Conservation (phyloP, 176 grass and related monocot genomes). For the Elymus sibiricus region DNA sequence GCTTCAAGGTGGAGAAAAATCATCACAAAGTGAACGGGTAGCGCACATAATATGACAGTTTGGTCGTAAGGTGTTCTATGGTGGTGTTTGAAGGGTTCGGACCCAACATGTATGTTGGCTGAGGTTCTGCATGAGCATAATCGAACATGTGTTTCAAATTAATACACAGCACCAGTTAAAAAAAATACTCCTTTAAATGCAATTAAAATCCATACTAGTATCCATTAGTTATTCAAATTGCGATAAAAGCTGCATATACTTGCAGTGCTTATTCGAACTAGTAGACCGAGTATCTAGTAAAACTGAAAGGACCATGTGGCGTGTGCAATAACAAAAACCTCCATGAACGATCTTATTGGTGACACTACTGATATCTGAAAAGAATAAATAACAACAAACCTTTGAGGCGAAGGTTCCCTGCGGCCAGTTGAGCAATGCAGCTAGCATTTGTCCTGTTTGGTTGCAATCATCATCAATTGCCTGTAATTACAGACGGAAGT, state of each 20-base stretch:
- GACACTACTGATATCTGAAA: background rate
- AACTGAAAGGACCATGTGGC: constrained; percentile 2
- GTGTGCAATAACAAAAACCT: background rate
- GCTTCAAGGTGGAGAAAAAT: no score
- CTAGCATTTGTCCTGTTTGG: constrained; percentile 94
- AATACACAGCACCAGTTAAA: rapidly evolving
- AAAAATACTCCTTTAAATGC: background rate
- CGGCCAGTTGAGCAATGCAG: constrained; percentile 79
- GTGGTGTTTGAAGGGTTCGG: no score
- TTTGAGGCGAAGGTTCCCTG: constrained; percentile 95
- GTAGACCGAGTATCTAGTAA: background rate
- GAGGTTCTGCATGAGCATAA: no score
- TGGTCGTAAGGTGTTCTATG: no score
- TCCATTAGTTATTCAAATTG: background rate
- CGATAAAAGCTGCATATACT: background rate
- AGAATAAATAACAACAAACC: constrained; percentile 31
- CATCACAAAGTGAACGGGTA: no score
- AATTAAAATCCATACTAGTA: background rate
- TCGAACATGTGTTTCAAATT: no score
- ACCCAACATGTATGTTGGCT: no score
- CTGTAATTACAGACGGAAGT: constrained; percentile 20
- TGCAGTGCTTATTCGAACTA: background rate
- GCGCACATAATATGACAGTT: no score
- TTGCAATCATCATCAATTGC: constrained; percentile 99
- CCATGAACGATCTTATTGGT: background rate